Percentiles rank a stretch among this genome's conserved stretches.
phyloP scores from a whole-genome alignment of 2,329 filamentous ascomycete species.

The Chaetothyriales sp. region DNA sequence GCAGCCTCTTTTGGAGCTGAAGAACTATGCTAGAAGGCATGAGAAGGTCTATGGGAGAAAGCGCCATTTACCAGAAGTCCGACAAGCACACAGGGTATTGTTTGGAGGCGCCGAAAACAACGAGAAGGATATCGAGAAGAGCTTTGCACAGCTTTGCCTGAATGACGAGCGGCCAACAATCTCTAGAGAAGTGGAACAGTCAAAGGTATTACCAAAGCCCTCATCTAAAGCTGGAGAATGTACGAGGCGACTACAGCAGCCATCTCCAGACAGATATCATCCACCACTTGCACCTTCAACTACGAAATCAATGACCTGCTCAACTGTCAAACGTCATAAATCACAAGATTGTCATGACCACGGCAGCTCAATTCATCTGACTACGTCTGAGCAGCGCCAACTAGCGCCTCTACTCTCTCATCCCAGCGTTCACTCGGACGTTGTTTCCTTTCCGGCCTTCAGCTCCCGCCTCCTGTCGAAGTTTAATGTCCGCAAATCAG shows the following conservation, averaged over 20 bases:
- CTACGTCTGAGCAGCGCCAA: not conserved
- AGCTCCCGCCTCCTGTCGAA: slow-evolving; percentile 17
- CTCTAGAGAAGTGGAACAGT: not conserved
- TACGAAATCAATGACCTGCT: no score
- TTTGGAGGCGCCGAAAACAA: slow-evolving; percentile 9
- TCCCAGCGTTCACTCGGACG: slow-evolving; percentile 1
- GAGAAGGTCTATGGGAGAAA: slow-evolving; percentile 15
- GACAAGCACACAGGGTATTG: slow-evolving; percentile 1
- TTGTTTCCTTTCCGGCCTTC: slow-evolving; percentile 13
- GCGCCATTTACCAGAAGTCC: not conserved
- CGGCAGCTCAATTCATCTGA: not conserved
- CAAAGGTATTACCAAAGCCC: slow-evolving; percentile 1
- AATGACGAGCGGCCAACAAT: not conserved
- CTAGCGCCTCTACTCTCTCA: not conserved
- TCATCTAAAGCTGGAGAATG: not conserved
- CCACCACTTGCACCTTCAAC: not conserved
- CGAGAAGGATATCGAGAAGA: slow-evolving; percentile 10
- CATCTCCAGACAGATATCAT: slow-evolving; percentile 4
- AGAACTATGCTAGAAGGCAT: slow-evolving; percentile 9
- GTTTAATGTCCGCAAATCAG: slow-evolving; percentile 46
- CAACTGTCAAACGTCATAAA: not conserved
- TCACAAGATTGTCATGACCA: not conserved
- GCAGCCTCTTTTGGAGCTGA: slow-evolving; percentile 9
- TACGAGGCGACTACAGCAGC: slow-evolving; percentile 1
- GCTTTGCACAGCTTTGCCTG: slow-evolving; percentile 9